Base-by-base conservation (phyloP, 768 basidiomycete species). In the Gelatoporia subvermispora region DNA sequence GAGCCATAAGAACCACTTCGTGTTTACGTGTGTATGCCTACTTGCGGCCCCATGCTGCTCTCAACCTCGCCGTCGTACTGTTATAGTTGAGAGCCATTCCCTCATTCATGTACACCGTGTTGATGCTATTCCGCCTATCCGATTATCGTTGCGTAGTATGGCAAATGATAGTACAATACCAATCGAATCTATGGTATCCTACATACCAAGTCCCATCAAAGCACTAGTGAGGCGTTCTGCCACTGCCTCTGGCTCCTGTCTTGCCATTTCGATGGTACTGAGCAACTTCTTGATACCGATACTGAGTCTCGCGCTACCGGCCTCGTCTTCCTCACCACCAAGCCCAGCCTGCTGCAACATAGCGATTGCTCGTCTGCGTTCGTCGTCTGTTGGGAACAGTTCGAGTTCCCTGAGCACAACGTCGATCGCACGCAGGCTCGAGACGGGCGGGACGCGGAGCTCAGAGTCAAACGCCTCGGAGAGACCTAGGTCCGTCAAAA, bases 201-300 rank as follows among this genome's bases (percentile, higher is more conserved):
- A 69, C 67, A 69, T 68, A 15, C 69, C 65, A 8, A 85, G 60
- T 9, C 75, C 81, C 71, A 88, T 74, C 47, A 91, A 64, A 34
- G 79, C 81, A 41, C 72, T 74, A 48, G 75, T 76, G 50, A 93
- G 66, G 50, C 89, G 74, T 59, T 85, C 81, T 23, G 80, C 88
- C 15, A 83, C 86, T 52, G 82, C 84, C 43, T 89, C 84, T 1
- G 91, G 91, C 60, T 96, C 95, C 70, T 98, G 96, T 60, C 95
- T 77, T 41, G 94, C 90, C 94, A 96, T 97, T 75, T 99, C 96
- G 17, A 94, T 76, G 47, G 88, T 76, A 51, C 84, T 91, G 62
- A 99, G 65, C 65, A 99, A 60, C 68, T 89, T 93, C 81, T 98
- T 98, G 60, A 99, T 82, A 0, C 96, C 96, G 41, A 98, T 85